Percentiles rank a stretch among this genome's conserved stretches.
phyloP scores from a whole-genome alignment of 352 stramenopile genomes.

The Phytopythium helicoides region DNA sequence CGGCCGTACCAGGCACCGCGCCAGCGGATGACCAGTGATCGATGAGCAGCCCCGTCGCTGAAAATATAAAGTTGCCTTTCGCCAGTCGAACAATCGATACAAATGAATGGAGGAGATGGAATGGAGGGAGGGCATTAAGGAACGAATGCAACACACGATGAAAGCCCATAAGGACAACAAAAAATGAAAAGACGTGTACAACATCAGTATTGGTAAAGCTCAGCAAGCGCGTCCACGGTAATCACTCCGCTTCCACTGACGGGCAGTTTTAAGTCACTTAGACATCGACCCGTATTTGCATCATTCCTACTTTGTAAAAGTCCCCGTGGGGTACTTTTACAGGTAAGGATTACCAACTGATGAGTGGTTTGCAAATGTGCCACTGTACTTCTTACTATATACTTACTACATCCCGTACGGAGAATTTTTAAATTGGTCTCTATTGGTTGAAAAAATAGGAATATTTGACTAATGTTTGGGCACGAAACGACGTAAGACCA shows the following conservation, averaged over 20 bases:
- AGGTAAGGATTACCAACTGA: slow-evolving; percentile 87
- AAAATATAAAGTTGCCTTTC: too few relatives aligned
- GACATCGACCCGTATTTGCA: slow-evolving; percentile 75
- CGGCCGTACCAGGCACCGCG: too few relatives aligned
- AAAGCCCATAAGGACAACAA: too few relatives aligned
- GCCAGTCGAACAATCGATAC: too few relatives aligned
- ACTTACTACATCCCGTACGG: slow-evolving; percentile 8
- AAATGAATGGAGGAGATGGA: too few relatives aligned
- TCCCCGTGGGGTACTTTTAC: slow-evolving; percentile 45
- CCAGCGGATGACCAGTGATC: too few relatives aligned
- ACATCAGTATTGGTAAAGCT: slow-evolving; percentile 17
- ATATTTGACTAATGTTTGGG: background rate
- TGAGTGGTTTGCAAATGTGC: slow-evolving; percentile 35
- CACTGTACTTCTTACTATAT: slow-evolving; percentile 3
- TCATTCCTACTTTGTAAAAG: slow-evolving; percentile 85
- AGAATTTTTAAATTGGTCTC: slow-evolving; percentile 2
- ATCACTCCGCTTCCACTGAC: slow-evolving; percentile 77
- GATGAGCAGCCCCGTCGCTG: too few relatives aligned
- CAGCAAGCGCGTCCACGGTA: slow-evolving; percentile 71
- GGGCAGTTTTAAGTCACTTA: slow-evolving; percentile 78
- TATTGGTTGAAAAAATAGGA: background rate
- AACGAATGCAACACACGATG: too few relatives aligned
- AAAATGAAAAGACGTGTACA: background rate
- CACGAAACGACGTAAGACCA: background rate
- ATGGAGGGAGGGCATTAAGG: background rate